These are phyloP conservation scores for Chaetomiaceae sp. DNA, from an alignment of 2,329 filamentous ascomycete species.

Conservation along the genomic window DNA sequence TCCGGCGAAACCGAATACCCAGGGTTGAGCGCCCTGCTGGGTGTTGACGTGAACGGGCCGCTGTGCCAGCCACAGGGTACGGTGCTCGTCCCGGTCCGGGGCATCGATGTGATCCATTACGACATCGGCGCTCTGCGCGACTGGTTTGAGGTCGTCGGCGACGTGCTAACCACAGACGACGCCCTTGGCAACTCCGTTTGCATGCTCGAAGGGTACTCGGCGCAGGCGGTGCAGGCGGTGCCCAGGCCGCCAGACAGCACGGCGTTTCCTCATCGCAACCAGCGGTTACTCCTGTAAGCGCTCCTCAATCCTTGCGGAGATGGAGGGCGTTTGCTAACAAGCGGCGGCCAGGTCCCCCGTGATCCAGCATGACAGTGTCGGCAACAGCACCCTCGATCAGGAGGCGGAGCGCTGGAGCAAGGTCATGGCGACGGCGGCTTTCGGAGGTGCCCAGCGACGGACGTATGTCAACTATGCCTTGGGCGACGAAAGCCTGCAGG, in stretches of 20 bases:
- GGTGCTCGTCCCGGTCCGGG: slow-evolving; percentile 39
- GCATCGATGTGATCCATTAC: slow-evolving; percentile 40
- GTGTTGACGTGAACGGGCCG: slow-evolving; percentile 33
- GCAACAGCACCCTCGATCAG: slow-evolving; percentile 14
- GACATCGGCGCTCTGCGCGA: slow-evolving; percentile 29
- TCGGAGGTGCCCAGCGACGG: slow-evolving; percentile 36
- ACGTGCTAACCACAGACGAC: slow-evolving; percentile 24
- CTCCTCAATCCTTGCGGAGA: too few species aligned
- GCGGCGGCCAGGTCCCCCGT: not conserved
- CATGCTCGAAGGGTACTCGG: slow-evolving; percentile 54
- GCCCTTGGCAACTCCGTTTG: slow-evolving; percentile 37
- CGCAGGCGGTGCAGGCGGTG: slow-evolving; percentile 39
- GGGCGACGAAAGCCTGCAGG: slow-evolving; percentile 39
- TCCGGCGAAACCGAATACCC: slow-evolving; percentile 38
- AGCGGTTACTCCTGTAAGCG: slow-evolving; percentile 37
- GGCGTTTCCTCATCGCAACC: slow-evolving; percentile 44
- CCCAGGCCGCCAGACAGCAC: slow-evolving; percentile 32
- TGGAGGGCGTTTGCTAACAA: not conserved
- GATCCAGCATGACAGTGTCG: not conserved
- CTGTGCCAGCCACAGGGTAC: slow-evolving; percentile 40
- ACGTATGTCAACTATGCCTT: slow-evolving; percentile 51
- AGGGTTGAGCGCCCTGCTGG: slow-evolving; percentile 43
- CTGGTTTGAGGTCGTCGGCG: slow-evolving; percentile 33
- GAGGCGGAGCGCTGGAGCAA: slow-evolving; percentile 8
- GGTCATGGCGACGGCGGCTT: slow-evolving; percentile 9